Conservation (phyloP, 805 yeast genomes). For the Yarrowia alimentaria region DNA sequence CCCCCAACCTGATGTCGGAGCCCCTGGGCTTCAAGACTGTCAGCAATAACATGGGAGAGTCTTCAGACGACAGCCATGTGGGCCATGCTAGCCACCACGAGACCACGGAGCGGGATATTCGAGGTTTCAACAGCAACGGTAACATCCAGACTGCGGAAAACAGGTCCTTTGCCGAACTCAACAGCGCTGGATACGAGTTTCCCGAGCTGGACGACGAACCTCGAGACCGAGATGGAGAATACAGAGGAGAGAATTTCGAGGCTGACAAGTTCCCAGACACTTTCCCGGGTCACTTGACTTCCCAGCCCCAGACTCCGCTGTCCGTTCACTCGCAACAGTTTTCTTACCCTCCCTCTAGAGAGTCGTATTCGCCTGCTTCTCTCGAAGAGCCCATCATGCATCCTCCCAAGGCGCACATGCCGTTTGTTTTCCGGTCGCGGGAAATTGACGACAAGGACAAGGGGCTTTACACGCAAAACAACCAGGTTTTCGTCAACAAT, state of each 20-base stretch:
- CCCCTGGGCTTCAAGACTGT: slow-evolving; percentile 23
- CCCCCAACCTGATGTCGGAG: slow-evolving; percentile 11
- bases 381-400: slow-evolving; percentile 25
- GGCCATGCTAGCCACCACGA: background rate
- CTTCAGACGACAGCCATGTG: background rate
- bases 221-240: too few relatives aligned
- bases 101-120: background rate
- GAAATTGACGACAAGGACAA: slow-evolving; percentile 18
- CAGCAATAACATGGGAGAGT: slow-evolving; percentile 17
- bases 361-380: slow-evolving; percentile 15
- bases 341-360: slow-evolving; percentile 9
- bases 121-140: background rate
- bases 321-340: slow-evolving; percentile 20
- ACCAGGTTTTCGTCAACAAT: slow-evolving; percentile 5
- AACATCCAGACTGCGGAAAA: too few relatives aligned
- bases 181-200: slow-evolving; percentile 8
- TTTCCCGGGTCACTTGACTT: too few relatives aligned
- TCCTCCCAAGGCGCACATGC: slow-evolving; percentile 17
- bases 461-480: slow-evolving; percentile 3
- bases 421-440: slow-evolving; percentile 17
- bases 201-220: slow-evolving; percentile 19
- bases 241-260: too few relatives aligned
- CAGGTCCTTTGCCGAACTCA: slow-evolving; percentile 16
- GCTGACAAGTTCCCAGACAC: too few relatives aligned
- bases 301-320: slow-evolving; percentile 6